phyloP scores from a whole-genome alignment of 768 basidiomycete genomes.

The Asterophora parasitica region DNA sequence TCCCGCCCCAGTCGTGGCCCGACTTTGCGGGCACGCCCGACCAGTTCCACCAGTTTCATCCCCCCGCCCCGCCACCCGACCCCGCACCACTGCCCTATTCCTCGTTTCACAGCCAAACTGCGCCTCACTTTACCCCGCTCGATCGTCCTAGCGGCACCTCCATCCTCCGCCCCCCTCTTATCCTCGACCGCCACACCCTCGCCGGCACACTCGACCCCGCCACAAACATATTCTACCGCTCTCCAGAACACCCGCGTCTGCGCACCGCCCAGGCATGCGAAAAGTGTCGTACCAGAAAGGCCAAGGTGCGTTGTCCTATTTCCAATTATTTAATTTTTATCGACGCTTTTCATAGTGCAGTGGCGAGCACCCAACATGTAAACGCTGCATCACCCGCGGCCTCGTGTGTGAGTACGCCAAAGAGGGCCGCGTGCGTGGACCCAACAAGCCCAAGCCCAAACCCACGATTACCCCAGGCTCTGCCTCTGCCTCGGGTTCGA shows the following conservation, averaged over 20 bases:
- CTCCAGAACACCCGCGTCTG: constrained; percentile 58
- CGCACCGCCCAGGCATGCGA: constrained; percentile 75
- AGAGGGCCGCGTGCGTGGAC: constrained; percentile 59
- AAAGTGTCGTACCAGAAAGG: constrained; percentile 67
- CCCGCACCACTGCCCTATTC: too few species aligned
- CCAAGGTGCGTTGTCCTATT: constrained; percentile 48
- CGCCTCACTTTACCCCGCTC: neutral
- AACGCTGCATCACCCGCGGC: constrained; percentile 56
- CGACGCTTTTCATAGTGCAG: constrained; percentile 69
- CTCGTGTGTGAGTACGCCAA: constrained; percentile 63
- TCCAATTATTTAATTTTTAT: too few species aligned
- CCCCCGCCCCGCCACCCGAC: too few species aligned
- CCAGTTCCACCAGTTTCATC: too few species aligned
- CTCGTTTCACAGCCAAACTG: neutral
- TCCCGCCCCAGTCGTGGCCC: neutral
- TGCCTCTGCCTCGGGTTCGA: too few species aligned
- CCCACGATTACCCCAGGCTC: too few species aligned
- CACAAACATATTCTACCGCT: constrained; percentile 63
- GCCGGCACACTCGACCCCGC: constrained; percentile 59
- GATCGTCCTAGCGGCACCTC: too few species aligned
- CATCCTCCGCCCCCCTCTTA: neutral
- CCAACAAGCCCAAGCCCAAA: constrained; percentile 49
- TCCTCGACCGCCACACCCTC: constrained; percentile 20
- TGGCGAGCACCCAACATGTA: constrained; percentile 65
- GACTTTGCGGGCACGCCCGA: too few species aligned